These are phyloP conservation scores for Candida koratica DNA, from an alignment of 805 yeast genomes.

Conservation along the genomic window DNA sequence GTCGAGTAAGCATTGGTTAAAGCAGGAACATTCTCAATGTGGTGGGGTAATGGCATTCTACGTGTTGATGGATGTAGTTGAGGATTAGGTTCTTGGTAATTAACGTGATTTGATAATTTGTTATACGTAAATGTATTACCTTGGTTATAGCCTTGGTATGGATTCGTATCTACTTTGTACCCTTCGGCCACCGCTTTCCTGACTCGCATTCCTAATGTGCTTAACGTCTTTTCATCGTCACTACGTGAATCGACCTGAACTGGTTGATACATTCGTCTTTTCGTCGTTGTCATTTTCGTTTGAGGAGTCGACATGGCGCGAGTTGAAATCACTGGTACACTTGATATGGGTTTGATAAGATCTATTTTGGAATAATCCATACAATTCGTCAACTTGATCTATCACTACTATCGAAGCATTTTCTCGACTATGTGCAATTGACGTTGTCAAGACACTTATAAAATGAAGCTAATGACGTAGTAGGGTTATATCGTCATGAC, in stretches of 20 bases:
- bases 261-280: constrained; percentile 5
- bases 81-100: constrained; percentile 10
- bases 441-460: too few relatives aligned
- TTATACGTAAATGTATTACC: constrained; percentile 6
- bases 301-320: too few relatives aligned
- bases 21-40: constrained; percentile 42
- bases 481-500: constrained; percentile 3
- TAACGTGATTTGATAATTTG: background rate
- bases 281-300: constrained; percentile 13
- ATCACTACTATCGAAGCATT: too few relatives aligned
- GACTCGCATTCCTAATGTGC: constrained; percentile 67
- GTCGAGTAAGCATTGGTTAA: constrained; percentile 44
- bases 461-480: too few relatives aligned
- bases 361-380: too few relatives aligned
- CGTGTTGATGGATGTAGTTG: constrained; percentile 8
- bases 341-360: too few relatives aligned
- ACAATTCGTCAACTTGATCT: too few relatives aligned
- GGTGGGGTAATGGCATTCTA: constrained; percentile 42
- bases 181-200: constrained; percentile 66
- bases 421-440: too few relatives aligned
- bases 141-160: constrained; percentile 6
- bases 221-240: constrained; percentile 28
- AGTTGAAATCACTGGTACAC: too few relatives aligned
- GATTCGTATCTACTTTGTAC: constrained; percentile 26
- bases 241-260: constrained; percentile 4